Evolutionary conservation across 2,329 filamentous ascomycete genomes (phyloP).

Genomic region (Aspergillus quadricinctus): DNA sequence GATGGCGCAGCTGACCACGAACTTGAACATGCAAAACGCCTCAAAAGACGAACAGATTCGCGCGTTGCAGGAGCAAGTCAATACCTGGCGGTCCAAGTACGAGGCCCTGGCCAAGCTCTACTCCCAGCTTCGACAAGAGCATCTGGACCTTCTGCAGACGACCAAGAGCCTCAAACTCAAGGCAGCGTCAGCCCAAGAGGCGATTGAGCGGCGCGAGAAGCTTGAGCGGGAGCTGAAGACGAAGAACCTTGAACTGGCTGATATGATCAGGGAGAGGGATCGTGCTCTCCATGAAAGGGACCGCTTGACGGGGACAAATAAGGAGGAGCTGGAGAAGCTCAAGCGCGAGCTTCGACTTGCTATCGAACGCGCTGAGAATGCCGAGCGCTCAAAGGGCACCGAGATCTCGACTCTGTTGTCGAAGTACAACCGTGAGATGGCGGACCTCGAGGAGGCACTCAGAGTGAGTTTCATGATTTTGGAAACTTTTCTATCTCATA

Average conservation of each 20-base stretch:
- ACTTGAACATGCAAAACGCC: slow-evolving; percentile 75
- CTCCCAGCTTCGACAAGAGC: slow-evolving; percentile 90
- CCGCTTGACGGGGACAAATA: slow-evolving; percentile 75
- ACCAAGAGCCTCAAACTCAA: slow-evolving; percentile 96
- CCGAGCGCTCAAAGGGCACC: slow-evolving; percentile 88
- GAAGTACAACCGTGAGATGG: slow-evolving; percentile 96
- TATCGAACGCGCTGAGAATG: slow-evolving; percentile 83
- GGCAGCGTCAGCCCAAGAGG: slow-evolving; percentile 93
- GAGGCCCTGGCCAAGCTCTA: slow-evolving; percentile 95
- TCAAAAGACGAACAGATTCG: slow-evolving; percentile 95
- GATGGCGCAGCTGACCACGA: slow-evolving; percentile 73
- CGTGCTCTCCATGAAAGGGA: slow-evolving; percentile 91
- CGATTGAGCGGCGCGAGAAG: slow-evolving; percentile 90
- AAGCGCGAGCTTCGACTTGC: slow-evolving; percentile 91
- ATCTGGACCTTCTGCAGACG: slow-evolving; percentile 89
- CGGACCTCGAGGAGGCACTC: slow-evolving; percentile 89
- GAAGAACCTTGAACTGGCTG: slow-evolving; percentile 96
- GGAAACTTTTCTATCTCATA: background rate
- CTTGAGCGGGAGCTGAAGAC: slow-evolving; percentile 97
- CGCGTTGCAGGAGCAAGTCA: slow-evolving; percentile 91
- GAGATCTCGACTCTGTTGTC: slow-evolving; percentile 91
- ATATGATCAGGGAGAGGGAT: slow-evolving; percentile 97
- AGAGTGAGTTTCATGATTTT: slow-evolving; percentile 35
- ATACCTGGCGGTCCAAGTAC: slow-evolving; percentile 96
- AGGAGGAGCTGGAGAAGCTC: slow-evolving; percentile 90